These are phyloP conservation scores for Periconia macrospinosa DNA, from an alignment of 2,329 filamentous ascomycete species.

Conservation along the genomic window DNA sequence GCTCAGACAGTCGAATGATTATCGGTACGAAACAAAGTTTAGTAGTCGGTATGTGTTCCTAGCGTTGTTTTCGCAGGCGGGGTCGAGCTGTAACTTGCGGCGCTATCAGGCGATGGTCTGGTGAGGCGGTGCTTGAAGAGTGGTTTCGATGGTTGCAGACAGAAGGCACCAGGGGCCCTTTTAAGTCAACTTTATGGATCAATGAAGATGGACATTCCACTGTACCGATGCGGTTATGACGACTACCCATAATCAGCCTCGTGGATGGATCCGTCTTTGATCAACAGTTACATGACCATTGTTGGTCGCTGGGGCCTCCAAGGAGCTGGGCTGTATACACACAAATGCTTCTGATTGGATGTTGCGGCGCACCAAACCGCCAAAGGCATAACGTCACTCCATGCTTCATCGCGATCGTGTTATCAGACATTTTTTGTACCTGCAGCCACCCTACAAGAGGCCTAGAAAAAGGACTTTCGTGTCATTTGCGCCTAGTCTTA, in stretches of 20 bases:
- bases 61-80: slow-evolving; percentile 15
- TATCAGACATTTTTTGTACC: neutral
- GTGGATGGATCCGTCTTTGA: neutral
- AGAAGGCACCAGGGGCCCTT: slow-evolving; percentile 6
- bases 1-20: slow-evolving; percentile 1
- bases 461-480: neutral
- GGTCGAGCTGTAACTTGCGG: slow-evolving; percentile 9
- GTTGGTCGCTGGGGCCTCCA: neutral
- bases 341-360: neutral
- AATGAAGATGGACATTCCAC: slow-evolving; percentile 17
- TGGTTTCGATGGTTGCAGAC: neutral
- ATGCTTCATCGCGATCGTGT: neutral
- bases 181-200: slow-evolving; percentile 15
- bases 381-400: neutral
- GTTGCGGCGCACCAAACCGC: neutral
- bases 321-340: neutral
- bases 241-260: slow-evolving; percentile 15
- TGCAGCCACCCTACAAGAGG: neutral
- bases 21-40: slow-evolving; percentile 1
- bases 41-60: neutral
- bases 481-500: neutral
- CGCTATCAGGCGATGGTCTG: slow-evolving; percentile 11
- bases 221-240: slow-evolving; percentile 27
- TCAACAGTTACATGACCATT: neutral
- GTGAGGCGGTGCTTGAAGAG: neutral